These are phyloP conservation scores for Fraxinus excelsior DNA, from an alignment of 257 asterid species.

Conservation along the genomic window DNA sequence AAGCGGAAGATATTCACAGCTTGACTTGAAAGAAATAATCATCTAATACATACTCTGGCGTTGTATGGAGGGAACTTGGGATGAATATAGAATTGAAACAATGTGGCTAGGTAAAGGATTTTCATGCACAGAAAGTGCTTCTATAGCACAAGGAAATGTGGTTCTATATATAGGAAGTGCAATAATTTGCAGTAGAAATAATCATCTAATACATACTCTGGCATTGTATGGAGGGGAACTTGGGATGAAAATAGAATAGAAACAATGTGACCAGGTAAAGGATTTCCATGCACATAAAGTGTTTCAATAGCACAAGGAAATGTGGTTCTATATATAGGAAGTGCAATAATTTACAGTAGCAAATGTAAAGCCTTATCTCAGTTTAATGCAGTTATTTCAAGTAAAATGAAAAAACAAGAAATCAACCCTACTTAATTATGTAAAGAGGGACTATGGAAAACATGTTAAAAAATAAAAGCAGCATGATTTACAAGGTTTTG, in stretches of 20 bases:
- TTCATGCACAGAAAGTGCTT: not conserved
- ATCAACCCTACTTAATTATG: not conserved
- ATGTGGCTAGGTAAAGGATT: not conserved
- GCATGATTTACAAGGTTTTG: constrained; percentile 8
- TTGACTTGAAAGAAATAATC: constrained; percentile 1
- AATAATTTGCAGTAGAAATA: not conserved
- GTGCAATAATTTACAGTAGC: not conserved
- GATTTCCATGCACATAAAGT: not conserved
- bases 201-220: not conserved
- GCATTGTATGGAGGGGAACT: not conserved
- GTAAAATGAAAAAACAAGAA: constrained; percentile 1
- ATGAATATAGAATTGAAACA: not conserved
- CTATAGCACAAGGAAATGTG: constrained; percentile 3
- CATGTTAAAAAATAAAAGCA: constrained; percentile 6
- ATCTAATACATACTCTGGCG: not conserved
- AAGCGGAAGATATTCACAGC: constrained; percentile 1
- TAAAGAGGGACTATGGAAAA: not conserved
- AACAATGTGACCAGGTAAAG: not conserved
- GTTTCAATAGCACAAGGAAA: not conserved
- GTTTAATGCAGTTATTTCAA: constrained; percentile 1
- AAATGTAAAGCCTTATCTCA: constrained; percentile 1
- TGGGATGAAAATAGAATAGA: not conserved
- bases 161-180: constrained; percentile 1
- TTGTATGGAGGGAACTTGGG: not conserved
- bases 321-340: constrained; percentile 3